A percentile compares a stretch with the other conserved stretches of the same genome.
These are phyloP conservation scores for Nakazawaea holstii DNA, from an alignment of 805 yeast species.

Conservation along the genomic window DNA sequence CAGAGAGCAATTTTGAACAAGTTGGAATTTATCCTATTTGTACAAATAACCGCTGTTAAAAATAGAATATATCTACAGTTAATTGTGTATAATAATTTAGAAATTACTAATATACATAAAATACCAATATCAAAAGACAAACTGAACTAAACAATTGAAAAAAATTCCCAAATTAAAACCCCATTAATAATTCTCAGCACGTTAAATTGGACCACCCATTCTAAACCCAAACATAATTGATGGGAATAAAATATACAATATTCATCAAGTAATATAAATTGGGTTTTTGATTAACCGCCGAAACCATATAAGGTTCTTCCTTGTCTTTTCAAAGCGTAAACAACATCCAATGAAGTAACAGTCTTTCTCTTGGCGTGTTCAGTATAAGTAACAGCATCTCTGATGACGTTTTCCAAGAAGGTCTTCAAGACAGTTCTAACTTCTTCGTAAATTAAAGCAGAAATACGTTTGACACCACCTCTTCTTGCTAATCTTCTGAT, in stretches of 20 bases:
- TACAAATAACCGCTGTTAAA: too few relatives aligned
- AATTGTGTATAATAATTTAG: too few relatives aligned
- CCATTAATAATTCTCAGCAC: background rate
- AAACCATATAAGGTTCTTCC: slow-evolving; percentile 99
- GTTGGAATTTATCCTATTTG: too few relatives aligned
- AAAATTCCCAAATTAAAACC: background rate
- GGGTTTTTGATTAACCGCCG: slow-evolving; percentile 74
- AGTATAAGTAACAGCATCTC: slow-evolving; percentile 99
- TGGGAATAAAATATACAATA: background rate
- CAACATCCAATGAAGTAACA: slow-evolving; percentile 97
- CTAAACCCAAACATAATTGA: too few relatives aligned
- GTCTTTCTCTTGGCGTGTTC: slow-evolving; percentile 99
- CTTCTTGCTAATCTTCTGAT: slow-evolving; percentile 99
- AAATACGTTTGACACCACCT: slow-evolving; percentile 99
- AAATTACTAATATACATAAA: background rate
- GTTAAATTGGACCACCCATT: background rate
- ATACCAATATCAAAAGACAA: background rate
- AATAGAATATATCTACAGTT: too few relatives aligned
- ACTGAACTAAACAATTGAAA: background rate
- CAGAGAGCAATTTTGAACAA: too few relatives aligned
- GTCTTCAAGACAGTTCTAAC: slow-evolving; percentile 95
- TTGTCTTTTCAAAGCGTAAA: slow-evolving; percentile 99
- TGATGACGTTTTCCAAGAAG: slow-evolving; percentile 93
- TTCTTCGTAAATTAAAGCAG: slow-evolving; percentile 98
- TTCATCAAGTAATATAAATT: background rate